These are phyloP conservation scores for Umbellularia californica DNA, from an alignment of 164 flowering plant genomes.

Conservation along the genomic window DNA sequence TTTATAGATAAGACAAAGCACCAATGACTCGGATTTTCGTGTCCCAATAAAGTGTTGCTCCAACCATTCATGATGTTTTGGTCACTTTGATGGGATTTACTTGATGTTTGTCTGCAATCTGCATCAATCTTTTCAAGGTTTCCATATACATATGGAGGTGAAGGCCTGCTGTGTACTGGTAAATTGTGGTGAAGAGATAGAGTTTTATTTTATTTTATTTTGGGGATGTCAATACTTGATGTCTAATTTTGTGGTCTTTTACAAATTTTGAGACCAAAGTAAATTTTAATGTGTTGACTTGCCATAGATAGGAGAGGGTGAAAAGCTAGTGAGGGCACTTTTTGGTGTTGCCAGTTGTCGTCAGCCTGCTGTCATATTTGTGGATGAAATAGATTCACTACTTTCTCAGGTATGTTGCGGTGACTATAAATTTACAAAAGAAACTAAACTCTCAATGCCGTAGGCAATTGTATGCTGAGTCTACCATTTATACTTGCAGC, in stretches of 20 bases:
- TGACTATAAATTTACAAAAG: not conserved
- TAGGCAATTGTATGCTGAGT: slow-evolving; percentile 11
- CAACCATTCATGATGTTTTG: not conserved
- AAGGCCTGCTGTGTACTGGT: not conserved
- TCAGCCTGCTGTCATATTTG: slow-evolving; percentile 99
- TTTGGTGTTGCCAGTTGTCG: slow-evolving; percentile 99
- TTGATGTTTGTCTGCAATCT: not conserved
- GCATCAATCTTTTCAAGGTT: not conserved
- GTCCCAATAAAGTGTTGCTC: not conserved
- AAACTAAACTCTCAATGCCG: not conserved
- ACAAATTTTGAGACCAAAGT: too few species aligned
- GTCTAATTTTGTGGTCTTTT: too few species aligned
- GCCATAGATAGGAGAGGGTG: slow-evolving; percentile 95
- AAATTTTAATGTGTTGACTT: too few species aligned
- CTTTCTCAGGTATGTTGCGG: slow-evolving; percentile 70
- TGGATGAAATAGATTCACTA: slow-evolving; percentile 97
- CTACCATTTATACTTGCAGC: slow-evolving; percentile 43
- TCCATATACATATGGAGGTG: not conserved
- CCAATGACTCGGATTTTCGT: not conserved
- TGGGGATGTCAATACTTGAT: not conserved
- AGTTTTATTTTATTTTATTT: not conserved
- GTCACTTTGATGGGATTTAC: not conserved
- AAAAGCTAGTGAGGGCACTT: slow-evolving; percentile 95
- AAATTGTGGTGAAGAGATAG: not conserved
- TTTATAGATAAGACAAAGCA: not conserved